Base-by-base conservation (phyloP, 1,284 basidiomycete species). In the Pseudozyma sp. region DNA sequence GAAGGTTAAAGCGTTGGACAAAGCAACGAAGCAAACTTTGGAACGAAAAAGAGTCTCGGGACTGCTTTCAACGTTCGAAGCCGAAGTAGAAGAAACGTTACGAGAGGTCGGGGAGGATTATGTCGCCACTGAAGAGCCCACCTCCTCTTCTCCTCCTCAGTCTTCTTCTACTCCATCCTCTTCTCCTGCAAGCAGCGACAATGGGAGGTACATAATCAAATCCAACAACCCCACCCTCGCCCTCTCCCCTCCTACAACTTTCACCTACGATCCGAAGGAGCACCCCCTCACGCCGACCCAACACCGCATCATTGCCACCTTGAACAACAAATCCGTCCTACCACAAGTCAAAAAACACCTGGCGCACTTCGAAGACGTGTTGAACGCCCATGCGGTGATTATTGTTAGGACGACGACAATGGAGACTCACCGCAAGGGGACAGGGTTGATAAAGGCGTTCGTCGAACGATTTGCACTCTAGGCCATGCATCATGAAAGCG, bases 351-450 rank as follows among this genome's bases (percentile, higher is more conserved):
- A 59, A 9, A 81, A 81, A 49, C 71, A 72, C 44, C 55, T 77
- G 8, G 72, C 63, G 2, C 76, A 76, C 49, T 74, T 76, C n/a
- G 53, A 70, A 12, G 68, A 70, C 35, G 62, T 81, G 2, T 53
- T 69, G 18, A 81, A 80, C 56, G 54, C 64, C 2, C 79, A 80
- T 39, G 78, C 79, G 10, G 67, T 80, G 66, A 78, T 81, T 56
- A 76, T 81, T 35, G 68, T 71, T n/a, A 47, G 71, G 12, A 62
- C 63, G 4, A 19, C 48, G 11, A 52, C 51, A 19, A 68, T 76
- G 48, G 69, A 71, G 0, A 53, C 58, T 8, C 69, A 76, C 44
- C 61, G 49, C 8, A 71, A 65, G n/a, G 73, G 73, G 14, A 68
- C 71, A 1, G 34, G 47, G 31, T 19, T 64, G 13, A 57, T 76